Conservation (phyloP, 352 stramenopile species). For the Phytophthora pisi region DNA sequence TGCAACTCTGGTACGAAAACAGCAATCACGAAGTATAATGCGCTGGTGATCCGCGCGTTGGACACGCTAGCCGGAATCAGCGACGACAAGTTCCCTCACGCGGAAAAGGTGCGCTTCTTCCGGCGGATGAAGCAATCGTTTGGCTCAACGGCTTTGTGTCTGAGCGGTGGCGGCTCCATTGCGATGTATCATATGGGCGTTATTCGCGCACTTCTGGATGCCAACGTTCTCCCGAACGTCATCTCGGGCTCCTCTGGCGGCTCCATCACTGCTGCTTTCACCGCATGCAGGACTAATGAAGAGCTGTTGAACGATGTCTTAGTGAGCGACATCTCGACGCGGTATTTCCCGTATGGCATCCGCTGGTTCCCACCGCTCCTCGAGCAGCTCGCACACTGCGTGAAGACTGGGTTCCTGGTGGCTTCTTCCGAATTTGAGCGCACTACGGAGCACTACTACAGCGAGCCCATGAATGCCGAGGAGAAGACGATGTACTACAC, state of each 20-base stretch:
- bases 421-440: slow-evolving; percentile 77
- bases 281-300: slow-evolving; percentile 85
- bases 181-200: slow-evolving; percentile 96
- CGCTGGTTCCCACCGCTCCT: slow-evolving; percentile 82
- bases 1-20: slow-evolving; percentile 69
- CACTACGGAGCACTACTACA: slow-evolving; percentile 95
- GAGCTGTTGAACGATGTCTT: slow-evolving; percentile 70
- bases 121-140: slow-evolving; percentile 78
- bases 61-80: slow-evolving; percentile 42
- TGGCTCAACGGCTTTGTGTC: slow-evolving; percentile 90
- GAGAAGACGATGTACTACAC: slow-evolving; percentile 80
- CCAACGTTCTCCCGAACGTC: slow-evolving; percentile 89
- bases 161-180: slow-evolving; percentile 91
- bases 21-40: slow-evolving; percentile 61
- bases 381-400: slow-evolving; percentile 87
- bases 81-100: slow-evolving; percentile 39
- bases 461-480: slow-evolving; percentile 52
- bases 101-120: slow-evolving; percentile 64
- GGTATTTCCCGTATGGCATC: slow-evolving; percentile 59
- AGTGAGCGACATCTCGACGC: slow-evolving; percentile 62
- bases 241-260: slow-evolving; percentile 94
- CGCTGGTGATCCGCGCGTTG: slow-evolving; percentile 49
- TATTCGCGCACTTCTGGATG: slow-evolving; percentile 88
- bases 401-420: slow-evolving; percentile 90
- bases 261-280: slow-evolving; percentile 87